phyloP scores from a whole-genome alignment of 257 asterid species.

The Ehretia macrophylla region DNA sequence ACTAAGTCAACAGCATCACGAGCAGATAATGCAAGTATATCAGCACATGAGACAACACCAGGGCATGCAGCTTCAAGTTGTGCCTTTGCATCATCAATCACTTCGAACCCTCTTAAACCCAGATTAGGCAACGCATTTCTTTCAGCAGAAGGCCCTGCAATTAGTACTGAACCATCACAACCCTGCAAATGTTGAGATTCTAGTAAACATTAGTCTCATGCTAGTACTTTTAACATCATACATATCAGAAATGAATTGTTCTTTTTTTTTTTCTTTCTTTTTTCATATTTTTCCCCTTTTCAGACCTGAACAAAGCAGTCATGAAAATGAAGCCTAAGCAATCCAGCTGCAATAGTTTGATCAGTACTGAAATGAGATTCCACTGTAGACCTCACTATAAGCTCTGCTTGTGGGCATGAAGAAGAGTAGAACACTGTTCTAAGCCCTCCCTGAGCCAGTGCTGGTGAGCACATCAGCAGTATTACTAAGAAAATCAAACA shows the following conservation, averaged over 20 bases:
- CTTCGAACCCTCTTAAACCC: conserved; percentile 60
- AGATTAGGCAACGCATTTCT: conserved; percentile 42
- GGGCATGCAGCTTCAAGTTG: conserved; percentile 57
- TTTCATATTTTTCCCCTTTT: too few relatives aligned
- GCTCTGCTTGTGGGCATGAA: conserved; percentile 54
- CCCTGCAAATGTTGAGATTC: conserved; percentile 51
- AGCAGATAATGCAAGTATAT: conserved; percentile 61
- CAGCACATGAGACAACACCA: conserved; percentile 63
- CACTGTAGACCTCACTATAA: conserved; percentile 58
- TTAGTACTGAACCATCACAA: conserved; percentile 57
- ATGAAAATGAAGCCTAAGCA: conserved; percentile 74
- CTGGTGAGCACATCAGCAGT: conserved; percentile 7
- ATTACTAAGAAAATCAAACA: conserved; percentile 17
- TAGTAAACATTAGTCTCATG: background rate
- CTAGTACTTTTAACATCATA: too few relatives aligned
- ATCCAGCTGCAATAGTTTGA: conserved; percentile 50
- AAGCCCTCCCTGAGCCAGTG: conserved; percentile 30
- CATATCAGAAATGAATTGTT: background rate
- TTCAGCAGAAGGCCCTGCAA: conserved; percentile 41
- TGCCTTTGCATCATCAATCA: conserved; percentile 57
- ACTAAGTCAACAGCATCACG: conserved; percentile 69
- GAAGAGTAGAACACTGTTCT: conserved; percentile 54
- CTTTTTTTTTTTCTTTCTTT: too few relatives aligned
- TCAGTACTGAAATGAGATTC: conserved; percentile 39
- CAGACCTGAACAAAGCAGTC: conserved; percentile 72